Evolutionary conservation across 2,329 filamentous ascomycete species (phyloP).

Genomic region (Trichoderma sp.): DNA sequence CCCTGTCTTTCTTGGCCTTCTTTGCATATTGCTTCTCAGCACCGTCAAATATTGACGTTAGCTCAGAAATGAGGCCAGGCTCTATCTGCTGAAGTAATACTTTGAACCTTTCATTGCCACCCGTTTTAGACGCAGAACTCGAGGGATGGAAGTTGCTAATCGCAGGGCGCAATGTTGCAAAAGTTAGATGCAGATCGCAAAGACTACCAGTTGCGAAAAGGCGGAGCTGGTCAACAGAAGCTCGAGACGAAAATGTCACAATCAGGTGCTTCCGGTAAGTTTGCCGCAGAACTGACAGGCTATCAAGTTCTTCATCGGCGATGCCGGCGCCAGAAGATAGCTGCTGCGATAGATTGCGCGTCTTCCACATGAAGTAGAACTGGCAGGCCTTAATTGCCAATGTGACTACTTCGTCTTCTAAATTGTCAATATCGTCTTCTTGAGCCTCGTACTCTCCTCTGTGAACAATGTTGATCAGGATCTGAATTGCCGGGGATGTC

Average conservation of each 20-base stretch:
- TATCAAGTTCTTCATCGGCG: conserved; percentile 56
- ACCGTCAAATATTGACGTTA: conserved; percentile 74
- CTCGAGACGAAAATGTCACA: conserved; percentile 63
- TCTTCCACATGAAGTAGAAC: conserved; percentile 97
- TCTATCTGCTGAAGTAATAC: conserved; percentile 66
- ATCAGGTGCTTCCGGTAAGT: conserved; percentile 62
- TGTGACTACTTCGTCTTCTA: conserved; percentile 75
- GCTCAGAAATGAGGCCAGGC: conserved; percentile 58
- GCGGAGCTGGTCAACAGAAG: conserved; percentile 73
- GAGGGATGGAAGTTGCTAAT: conserved; percentile 41
- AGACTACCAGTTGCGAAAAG: conserved; percentile 71
- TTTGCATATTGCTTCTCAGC: conserved; percentile 77
- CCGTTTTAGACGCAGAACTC: conserved; percentile 25
- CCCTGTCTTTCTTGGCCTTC: conserved; percentile 54
- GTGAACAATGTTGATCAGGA: conserved; percentile 68
- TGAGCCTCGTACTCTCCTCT: conserved; percentile 65
- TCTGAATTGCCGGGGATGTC: conserved; percentile 57
- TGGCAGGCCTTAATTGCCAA: conserved; percentile 73
- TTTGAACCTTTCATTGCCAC: conserved; percentile 33
- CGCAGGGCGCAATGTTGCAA: conserved; percentile 65
- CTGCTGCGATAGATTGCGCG: conserved; percentile 56
- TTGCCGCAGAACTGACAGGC: conserved; percentile 54
- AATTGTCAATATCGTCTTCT: conserved; percentile 67
- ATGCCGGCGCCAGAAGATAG: conserved; percentile 56
- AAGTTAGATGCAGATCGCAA: conserved; percentile 78